Conservation (phyloP, 23 red algal genomes). For the Gracilaria domingensis region DNA sequence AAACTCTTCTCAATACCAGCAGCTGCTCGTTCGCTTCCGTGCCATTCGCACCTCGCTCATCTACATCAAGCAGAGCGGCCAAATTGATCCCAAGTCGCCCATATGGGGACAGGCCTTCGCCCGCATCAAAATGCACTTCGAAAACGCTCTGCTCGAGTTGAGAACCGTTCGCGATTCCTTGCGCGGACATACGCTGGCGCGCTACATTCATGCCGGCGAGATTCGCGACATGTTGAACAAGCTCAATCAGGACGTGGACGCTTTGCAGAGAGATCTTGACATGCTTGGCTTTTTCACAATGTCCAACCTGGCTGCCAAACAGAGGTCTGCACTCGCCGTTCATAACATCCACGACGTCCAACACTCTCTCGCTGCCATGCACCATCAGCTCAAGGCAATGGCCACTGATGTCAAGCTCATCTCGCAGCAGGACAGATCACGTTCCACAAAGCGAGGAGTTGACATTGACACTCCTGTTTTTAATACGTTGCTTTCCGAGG, state of each 20-base stretch:
- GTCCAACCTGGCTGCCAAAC: slow-evolving; percentile 2
- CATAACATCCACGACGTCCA: slow-evolving; percentile 23
- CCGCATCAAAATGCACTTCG: slow-evolving; percentile 16
- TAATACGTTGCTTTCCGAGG: neutral
- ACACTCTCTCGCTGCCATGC: slow-evolving; percentile 24
- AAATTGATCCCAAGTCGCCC: slow-evolving; percentile 13
- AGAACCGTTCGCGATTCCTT: neutral
- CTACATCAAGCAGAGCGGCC: neutral
- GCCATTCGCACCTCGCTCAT: slow-evolving; percentile 11
- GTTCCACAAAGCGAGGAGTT: neutral
- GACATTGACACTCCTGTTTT: neutral
- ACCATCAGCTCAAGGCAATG: neutral
- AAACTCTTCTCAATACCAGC: slow-evolving; percentile 23
- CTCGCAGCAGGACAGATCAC: neutral
- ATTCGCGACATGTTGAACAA: neutral
- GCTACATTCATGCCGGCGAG: neutral
- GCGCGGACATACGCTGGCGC: neutral
- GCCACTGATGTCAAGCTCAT: neutral
- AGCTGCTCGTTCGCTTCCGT: slow-evolving; percentile 14
- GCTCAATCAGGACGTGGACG: slow-evolving; percentile 1
- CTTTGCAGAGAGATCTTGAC: slow-evolving; percentile 28
- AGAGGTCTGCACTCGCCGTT: neutral
- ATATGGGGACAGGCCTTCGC: slow-evolving; percentile 31
- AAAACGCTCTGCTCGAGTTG: neutral
- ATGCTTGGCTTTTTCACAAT: slow-evolving; percentile 46